These are phyloP conservation scores for Dichotomocladium elegans DNA, from an alignment of 371 early-diverging fungal genomes.

Conservation along the genomic window DNA sequence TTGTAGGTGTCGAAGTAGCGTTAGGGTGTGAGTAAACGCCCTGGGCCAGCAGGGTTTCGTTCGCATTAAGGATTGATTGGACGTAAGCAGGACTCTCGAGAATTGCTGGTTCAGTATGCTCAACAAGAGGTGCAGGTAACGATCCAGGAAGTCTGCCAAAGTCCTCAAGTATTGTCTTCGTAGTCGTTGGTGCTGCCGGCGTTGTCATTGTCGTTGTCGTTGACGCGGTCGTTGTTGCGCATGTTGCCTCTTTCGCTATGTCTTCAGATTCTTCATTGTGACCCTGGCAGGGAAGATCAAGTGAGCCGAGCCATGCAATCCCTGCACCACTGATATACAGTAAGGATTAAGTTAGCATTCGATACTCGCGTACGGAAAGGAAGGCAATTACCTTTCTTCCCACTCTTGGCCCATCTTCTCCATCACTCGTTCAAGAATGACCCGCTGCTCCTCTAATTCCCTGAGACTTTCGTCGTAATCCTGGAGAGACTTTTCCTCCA, in stretches of 20 bases:
- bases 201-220: neutral
- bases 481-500: slow-evolving; percentile 10
- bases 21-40: slow-evolving; percentile 9
- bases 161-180: neutral
- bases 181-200: neutral
- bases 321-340: slow-evolving; percentile 34
- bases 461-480: slow-evolving; percentile 46
- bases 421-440: slow-evolving; percentile 38
- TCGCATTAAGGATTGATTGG: slow-evolving; percentile 28
- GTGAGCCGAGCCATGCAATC: slow-evolving; percentile 34
- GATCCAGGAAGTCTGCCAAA: neutral
- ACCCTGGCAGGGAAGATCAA: neutral
- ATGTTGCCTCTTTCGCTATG: neutral
- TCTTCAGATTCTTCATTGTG: neutral
- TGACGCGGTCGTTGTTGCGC: slow-evolving; percentile 1
- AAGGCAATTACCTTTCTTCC: slow-evolving; percentile 38
- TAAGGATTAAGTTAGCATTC: neutral
- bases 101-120: neutral
- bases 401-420: slow-evolving; percentile 48
- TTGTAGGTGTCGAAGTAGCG: neutral
- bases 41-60: slow-evolving; percentile 43
- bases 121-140: neutral
- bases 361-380: neutral
- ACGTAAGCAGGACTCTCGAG: slow-evolving; percentile 31
- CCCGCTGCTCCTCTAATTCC: slow-evolving; percentile 38